Percentiles rank a stretch among this genome's conserved stretches.
Evolutionary conservation across 2,329 filamentous ascomycete species (phyloP).

Genomic region (Dryadomyces quercivorus): DNA sequence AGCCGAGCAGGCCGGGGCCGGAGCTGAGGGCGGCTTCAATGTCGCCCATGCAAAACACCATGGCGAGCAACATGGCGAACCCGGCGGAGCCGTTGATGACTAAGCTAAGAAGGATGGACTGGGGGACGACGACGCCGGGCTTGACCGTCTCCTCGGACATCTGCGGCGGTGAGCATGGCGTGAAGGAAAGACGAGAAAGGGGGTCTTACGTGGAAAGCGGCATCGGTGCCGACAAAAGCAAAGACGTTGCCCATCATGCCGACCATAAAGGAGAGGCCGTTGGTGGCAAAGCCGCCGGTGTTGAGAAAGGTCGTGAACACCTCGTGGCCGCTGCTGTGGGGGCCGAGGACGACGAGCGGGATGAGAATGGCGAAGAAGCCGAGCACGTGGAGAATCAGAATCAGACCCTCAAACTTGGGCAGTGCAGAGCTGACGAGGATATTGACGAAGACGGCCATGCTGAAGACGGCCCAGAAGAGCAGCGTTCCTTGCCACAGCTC

Average conservation of each 20-base stretch:
- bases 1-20: conserved; percentile 27
- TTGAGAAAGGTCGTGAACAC: conserved; percentile 35
- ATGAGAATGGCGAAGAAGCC: conserved; percentile 13
- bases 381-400: conserved; percentile 19
- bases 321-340: conserved; percentile 5
- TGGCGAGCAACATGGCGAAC: conserved; percentile 23
- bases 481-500: conserved; percentile 34
- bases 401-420: conserved; percentile 34
- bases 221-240: conserved; percentile 21
- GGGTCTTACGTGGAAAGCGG: conserved; percentile 9
- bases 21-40: conserved; percentile 9
- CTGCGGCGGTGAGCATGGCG: conserved; percentile 9
- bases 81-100: conserved; percentile 20
- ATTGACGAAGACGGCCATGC: conserved; percentile 35
- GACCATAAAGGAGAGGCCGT: conserved; percentile 30
- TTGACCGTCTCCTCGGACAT: conserved; percentile 25
- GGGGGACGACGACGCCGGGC: conserved; percentile 20
- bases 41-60: conserved; percentile 21
- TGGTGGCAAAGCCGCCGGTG: conserved; percentile 30
- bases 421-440: conserved; percentile 29
- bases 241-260: conserved; percentile 27
- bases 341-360: conserved; percentile 13
- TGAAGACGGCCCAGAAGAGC: conserved; percentile 31
- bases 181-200: too few species aligned
- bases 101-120: conserved; percentile 21